Conservation (phyloP, 2,329 filamentous ascomycete species). For the Trichophyton verrucosum region DNA sequence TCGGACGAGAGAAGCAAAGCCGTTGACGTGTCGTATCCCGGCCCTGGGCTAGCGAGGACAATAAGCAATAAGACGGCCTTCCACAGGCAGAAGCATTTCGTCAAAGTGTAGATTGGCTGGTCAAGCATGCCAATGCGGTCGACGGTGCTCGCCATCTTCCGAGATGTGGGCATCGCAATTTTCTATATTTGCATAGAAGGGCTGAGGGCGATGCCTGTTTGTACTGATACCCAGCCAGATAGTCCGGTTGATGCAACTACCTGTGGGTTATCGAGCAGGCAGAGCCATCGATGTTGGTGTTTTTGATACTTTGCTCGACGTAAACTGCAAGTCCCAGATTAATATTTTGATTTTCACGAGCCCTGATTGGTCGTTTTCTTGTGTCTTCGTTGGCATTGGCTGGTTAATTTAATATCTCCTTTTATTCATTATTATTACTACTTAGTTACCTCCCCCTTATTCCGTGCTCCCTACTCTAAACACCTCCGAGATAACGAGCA, state of each 20-base stretch:
- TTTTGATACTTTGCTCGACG: too few relatives aligned
- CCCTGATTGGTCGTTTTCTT: too few relatives aligned
- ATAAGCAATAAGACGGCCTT: conserved; percentile 43
- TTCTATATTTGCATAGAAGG: not conserved
- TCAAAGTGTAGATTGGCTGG: conserved; percentile 17
- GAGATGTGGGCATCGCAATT: not conserved
- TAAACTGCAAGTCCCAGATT: too few relatives aligned
- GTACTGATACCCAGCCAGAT: not conserved
- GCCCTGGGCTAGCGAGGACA: conserved; percentile 41
- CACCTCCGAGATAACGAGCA: not conserved
- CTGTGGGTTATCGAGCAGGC: too few relatives aligned
- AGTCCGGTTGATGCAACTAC: not conserved
- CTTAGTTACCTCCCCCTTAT: not conserved
- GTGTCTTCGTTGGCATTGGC: too few relatives aligned
- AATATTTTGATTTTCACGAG: too few relatives aligned
- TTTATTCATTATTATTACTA: too few relatives aligned
- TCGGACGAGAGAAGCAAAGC: conserved; percentile 30
- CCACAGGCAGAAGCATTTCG: conserved; percentile 40
- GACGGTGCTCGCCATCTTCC: not conserved
- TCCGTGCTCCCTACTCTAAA: not conserved
- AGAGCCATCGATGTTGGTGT: too few relatives aligned
- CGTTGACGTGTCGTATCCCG: conserved; percentile 53
- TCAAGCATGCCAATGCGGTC: not conserved
- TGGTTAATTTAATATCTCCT: too few relatives aligned
- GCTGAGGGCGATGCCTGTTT: not conserved